phyloP scores from a whole-genome alignment of 2,329 filamentous ascomycete genomes.

The Aureobasidium sp. region DNA sequence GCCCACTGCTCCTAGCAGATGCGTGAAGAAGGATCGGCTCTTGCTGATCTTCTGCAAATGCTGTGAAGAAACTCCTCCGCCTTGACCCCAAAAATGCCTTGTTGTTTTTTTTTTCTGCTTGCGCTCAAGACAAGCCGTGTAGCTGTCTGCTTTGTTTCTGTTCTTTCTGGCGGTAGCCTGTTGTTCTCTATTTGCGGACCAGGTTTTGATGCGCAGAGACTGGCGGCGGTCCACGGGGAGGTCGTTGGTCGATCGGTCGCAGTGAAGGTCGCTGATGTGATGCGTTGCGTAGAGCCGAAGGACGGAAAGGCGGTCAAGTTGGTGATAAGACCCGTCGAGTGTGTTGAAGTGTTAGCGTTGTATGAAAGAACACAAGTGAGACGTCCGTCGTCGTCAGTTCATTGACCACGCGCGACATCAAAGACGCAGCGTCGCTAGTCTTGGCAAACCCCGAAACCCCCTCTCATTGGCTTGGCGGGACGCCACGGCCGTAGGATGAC shows the following conservation, averaged over 20 bases:
- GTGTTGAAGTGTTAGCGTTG: background rate
- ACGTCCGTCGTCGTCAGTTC: slow-evolving; percentile 2
- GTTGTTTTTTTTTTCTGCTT: slow-evolving; percentile 9
- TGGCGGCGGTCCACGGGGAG: background rate
- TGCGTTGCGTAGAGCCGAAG: no score
- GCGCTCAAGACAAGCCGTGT: background rate
- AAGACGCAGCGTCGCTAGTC: background rate
- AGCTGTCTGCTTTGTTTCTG: background rate
- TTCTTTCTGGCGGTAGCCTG: background rate
- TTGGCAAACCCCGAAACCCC: slow-evolving; percentile 3
- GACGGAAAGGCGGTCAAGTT: no score
- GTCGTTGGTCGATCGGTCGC: background rate
- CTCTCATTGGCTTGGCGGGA: background rate
- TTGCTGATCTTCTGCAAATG: slow-evolving; percentile 5
- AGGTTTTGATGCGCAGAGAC: background rate
- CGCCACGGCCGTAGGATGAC: background rate
- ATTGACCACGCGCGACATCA: background rate
- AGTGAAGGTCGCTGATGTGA: no score
- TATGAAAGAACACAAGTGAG: background rate
- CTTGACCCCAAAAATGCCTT: slow-evolving; percentile 7
- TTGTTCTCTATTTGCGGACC: background rate
- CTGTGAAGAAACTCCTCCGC: slow-evolving; percentile 13
- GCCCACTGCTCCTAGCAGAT: background rate
- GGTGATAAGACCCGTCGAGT: background rate
- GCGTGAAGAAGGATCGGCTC: background rate